These are phyloP conservation scores for Solanum rostratum DNA, from an alignment of 257 asterid species.

Conservation along the genomic window DNA sequence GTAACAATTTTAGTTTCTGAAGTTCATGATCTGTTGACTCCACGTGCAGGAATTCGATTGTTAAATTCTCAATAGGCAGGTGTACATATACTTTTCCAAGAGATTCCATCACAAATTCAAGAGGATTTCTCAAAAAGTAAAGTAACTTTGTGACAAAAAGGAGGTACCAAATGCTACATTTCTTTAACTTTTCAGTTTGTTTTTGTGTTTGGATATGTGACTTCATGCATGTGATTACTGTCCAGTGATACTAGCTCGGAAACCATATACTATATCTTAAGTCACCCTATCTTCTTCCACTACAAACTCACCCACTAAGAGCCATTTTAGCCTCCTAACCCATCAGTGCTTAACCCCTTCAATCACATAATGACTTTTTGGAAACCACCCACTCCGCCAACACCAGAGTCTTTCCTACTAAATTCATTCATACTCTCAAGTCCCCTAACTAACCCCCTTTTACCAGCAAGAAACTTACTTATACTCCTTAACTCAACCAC, in stretches of 20 bases:
- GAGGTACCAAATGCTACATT: neutral
- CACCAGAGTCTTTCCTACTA: neutral
- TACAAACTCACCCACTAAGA: neutral
- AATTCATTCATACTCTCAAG: neutral
- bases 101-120: neutral
- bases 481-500: neutral
- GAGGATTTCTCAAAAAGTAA: neutral
- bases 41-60: neutral
- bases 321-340: neutral
- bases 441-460: neutral
- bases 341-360: neutral
- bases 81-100: neutral
- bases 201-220: too few relatives aligned
- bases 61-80: neutral
- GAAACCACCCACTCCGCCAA: neutral
- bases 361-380: neutral
- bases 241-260: too few relatives aligned
- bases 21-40: neutral
- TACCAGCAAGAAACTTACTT: too few relatives aligned
- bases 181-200: neutral
- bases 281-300: neutral
- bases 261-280: neutral
- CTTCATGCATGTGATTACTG: too few relatives aligned
- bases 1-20: neutral
- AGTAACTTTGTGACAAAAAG: neutral